Evolutionary conservation across 306 rosid species (phyloP).

Genomic region (Vicia sativa): DNA sequence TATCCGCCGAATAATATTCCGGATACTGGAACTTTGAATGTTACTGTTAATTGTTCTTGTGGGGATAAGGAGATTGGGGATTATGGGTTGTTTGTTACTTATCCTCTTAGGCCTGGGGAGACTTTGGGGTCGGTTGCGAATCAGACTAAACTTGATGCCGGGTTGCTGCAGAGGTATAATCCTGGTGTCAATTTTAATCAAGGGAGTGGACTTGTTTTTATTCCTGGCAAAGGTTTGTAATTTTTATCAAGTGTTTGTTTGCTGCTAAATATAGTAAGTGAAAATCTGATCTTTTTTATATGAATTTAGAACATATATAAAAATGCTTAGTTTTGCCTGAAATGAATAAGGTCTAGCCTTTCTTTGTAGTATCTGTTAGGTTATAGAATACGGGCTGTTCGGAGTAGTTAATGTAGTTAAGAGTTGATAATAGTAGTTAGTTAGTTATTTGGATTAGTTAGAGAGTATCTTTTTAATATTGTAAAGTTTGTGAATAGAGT

Average conservation of each 20-base stretch:
- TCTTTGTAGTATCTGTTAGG: neutral
- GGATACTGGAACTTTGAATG: conserved; percentile 49
- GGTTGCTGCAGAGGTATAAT: conserved; percentile 63
- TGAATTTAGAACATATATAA: neutral
- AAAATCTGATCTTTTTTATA: neutral
- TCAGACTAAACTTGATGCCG: neutral
- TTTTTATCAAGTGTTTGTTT: neutral
- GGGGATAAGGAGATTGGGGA: conserved; percentile 51
- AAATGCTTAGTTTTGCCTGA: neutral
- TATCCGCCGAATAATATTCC: conserved; percentile 45
- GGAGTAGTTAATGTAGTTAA: neutral
- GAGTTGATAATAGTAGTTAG: neutral
- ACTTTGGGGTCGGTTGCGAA: conserved; percentile 45
- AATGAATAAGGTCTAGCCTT: neutral
- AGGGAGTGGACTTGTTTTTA: conserved; percentile 61
- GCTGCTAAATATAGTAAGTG: neutral
- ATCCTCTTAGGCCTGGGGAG: conserved; percentile 60
- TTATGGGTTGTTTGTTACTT: conserved; percentile 75
- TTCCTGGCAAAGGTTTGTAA: conserved; percentile 70
- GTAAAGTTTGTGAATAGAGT: neutral
- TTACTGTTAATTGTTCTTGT: conserved; percentile 73
- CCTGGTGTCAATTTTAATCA: conserved; percentile 60
- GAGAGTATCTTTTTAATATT: neutral
- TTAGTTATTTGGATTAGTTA: neutral
- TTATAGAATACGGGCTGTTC: neutral